phyloP scores from a whole-genome alignment of 352 stramenopile genomes.

The Thalassiosira sp. region DNA sequence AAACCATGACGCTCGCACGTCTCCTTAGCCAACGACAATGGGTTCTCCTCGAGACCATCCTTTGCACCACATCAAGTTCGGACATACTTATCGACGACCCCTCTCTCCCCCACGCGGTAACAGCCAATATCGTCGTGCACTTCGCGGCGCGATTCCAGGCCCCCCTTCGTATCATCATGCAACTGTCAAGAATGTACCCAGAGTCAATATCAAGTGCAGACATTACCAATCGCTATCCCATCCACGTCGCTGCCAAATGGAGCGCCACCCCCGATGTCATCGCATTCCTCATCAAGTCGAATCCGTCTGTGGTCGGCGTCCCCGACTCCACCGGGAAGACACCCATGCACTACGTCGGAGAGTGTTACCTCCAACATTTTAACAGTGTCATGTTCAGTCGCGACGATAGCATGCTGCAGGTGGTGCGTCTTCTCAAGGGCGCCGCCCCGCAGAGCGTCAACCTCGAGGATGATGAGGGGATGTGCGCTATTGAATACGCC shows the following conservation, averaged over 20 bases:
- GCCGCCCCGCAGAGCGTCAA: slow-evolving; percentile 27
- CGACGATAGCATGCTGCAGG: slow-evolving; percentile 26
- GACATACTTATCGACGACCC: slow-evolving; percentile 10
- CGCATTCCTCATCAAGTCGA: slow-evolving; percentile 14
- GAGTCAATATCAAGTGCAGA: neutral
- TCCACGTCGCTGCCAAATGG: slow-evolving; percentile 32
- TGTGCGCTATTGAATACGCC: slow-evolving; percentile 38
- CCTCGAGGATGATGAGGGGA: slow-evolving; percentile 34
- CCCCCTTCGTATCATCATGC: slow-evolving; percentile 18
- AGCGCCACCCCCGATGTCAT: slow-evolving; percentile 26
- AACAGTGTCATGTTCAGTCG: neutral
- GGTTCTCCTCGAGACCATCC: slow-evolving; percentile 5
- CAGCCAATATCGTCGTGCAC: slow-evolving; percentile 20
- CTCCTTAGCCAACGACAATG: slow-evolving; percentile 17
- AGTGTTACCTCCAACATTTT: slow-evolving; percentile 19
- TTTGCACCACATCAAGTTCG: neutral
- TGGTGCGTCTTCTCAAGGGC: slow-evolving; percentile 16
- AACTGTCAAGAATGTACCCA: slow-evolving; percentile 2
- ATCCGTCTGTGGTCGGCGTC: slow-evolving; percentile 3
- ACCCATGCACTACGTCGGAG: slow-evolving; percentile 39
- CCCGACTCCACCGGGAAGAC: slow-evolving; percentile 37
- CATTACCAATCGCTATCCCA: slow-evolving; percentile 12
- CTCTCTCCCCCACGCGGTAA: slow-evolving; percentile 12
- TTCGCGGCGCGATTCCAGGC: slow-evolving; percentile 30
- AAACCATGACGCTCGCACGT: slow-evolving; percentile 1